phyloP scores from a whole-genome alignment of 768 basidiomycete genomes.

The Obba rivulosa region DNA sequence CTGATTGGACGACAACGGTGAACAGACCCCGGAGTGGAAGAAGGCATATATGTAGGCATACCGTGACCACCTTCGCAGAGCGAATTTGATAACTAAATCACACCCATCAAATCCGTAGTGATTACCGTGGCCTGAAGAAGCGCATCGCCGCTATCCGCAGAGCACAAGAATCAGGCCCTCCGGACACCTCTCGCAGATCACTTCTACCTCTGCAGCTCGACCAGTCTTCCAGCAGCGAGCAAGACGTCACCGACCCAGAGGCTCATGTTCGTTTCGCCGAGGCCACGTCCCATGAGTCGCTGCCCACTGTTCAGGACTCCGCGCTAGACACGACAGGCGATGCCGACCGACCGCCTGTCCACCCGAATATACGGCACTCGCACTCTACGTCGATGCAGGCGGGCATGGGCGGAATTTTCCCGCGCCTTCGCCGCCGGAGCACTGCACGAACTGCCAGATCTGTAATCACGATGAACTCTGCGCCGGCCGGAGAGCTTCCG shows the following conservation, averaged over 20 bases:
- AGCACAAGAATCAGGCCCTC: conserved; percentile 5
- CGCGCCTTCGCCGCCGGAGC: conserved; percentile 6
- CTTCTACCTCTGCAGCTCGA: conserved; percentile 2
- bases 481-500: not conserved
- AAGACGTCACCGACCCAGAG: not conserved
- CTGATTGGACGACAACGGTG: conserved; percentile 1
- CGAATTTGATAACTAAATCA: not conserved
- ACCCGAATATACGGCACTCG: too few relatives aligned
- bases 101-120: conserved; percentile 33
- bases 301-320: not conserved
- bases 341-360: not conserved
- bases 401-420: conserved; percentile 3
- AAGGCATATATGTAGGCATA: conserved; percentile 56
- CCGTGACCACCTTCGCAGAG: not conserved
- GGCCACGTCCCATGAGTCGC: too few relatives aligned
- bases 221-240: not conserved
- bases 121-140: conserved; percentile 70
- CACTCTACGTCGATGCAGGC: too few relatives aligned
- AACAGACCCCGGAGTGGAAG: conserved; percentile 71
- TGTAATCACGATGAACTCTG: not conserved
- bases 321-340: not conserved
- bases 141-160: conserved; percentile 49
- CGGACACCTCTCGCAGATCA: too few relatives aligned
- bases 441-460: not conserved
- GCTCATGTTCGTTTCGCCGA: too few relatives aligned